These are phyloP conservation scores for Trypanosoma theileri DNA, from an alignment of 208 protist genomes.

Conservation along the genomic window DNA sequence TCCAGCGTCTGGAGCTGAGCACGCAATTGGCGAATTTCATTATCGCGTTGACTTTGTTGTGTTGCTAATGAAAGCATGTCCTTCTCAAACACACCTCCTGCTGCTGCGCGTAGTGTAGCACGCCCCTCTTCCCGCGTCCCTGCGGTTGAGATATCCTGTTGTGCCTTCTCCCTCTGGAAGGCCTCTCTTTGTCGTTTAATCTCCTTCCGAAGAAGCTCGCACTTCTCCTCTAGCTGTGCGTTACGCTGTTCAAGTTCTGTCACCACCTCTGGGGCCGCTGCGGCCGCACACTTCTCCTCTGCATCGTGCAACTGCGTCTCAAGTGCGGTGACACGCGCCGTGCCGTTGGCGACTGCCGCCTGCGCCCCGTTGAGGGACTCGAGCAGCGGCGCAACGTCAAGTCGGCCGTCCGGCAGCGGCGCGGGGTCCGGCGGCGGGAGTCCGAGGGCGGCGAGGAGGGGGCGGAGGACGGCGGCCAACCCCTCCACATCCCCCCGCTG, in stretches of 20 bases:
- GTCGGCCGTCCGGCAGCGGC: no score
- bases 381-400: no score
- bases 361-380: no score
- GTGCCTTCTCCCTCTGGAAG: constrained; percentile 44
- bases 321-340: no score
- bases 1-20: constrained; percentile 29
- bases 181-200: constrained; percentile 69
- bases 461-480: neutral
- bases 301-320: constrained; percentile 14
- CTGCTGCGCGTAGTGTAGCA: constrained; percentile 26
- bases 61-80: constrained; percentile 50
- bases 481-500: neutral
- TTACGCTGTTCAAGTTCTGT: constrained; percentile 41
- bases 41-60: constrained; percentile 40
- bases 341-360: no score
- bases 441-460: no score
- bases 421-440: no score
- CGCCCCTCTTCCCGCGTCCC: constrained; percentile 22
- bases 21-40: constrained; percentile 26
- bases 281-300: constrained; percentile 19
- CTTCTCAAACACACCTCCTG: constrained; percentile 48
- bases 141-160: constrained; percentile 13
- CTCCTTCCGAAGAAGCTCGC: constrained; percentile 77
- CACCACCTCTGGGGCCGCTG: constrained; percentile 1
- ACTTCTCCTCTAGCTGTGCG: constrained; percentile 72